Conservation (phyloP, 768 basidiomycete genomes). For the Collybiopsis confluens region DNA sequence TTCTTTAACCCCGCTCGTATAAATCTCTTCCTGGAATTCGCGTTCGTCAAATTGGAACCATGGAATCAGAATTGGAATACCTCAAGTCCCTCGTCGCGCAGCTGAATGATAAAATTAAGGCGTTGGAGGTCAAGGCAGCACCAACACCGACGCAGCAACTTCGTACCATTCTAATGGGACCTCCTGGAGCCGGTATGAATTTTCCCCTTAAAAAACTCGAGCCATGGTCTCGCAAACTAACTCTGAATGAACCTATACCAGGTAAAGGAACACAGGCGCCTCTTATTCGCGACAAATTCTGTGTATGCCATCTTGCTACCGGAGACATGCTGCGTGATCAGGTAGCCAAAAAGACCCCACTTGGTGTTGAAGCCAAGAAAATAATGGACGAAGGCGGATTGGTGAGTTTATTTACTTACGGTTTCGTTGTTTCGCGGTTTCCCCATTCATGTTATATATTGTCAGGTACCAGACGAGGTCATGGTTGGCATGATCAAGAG, state of each 20-base stretch:
- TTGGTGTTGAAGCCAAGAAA: constrained; percentile 92
- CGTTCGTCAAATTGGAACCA: constrained; percentile 23
- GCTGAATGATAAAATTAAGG: constrained; percentile 83
- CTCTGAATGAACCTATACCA: constrained; percentile 24
- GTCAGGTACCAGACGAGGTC: constrained; percentile 77
- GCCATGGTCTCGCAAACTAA: constrained; percentile 1
- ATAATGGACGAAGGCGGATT: constrained; percentile 97
- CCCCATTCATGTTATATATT: too few relatives aligned
- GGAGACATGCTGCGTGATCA: constrained; percentile 99
- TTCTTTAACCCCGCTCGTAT: too few relatives aligned
- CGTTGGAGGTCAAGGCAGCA: constrained; percentile 64
- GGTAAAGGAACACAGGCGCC: constrained; percentile 99
- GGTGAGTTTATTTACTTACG: constrained; percentile 21
- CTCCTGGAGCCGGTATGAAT: constrained; percentile 93
- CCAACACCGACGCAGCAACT: constrained; percentile 71
- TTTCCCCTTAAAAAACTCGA: not conserved
- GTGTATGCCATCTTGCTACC: constrained; percentile 96
- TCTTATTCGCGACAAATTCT: constrained; percentile 85
- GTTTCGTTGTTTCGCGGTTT: not conserved
- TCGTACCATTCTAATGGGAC: constrained; percentile 90
- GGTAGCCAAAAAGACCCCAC: constrained; percentile 77
- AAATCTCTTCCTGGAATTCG: not conserved
- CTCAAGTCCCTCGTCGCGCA: constrained; percentile 90
- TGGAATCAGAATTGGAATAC: constrained; percentile 71
- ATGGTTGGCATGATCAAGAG: constrained; percentile 97